A percentile compares a stretch with the other conserved stretches of the same genome.
Conservation (phyloP, 169 alveolate genomes). For the Perkinsus chesapeaki region DNA sequence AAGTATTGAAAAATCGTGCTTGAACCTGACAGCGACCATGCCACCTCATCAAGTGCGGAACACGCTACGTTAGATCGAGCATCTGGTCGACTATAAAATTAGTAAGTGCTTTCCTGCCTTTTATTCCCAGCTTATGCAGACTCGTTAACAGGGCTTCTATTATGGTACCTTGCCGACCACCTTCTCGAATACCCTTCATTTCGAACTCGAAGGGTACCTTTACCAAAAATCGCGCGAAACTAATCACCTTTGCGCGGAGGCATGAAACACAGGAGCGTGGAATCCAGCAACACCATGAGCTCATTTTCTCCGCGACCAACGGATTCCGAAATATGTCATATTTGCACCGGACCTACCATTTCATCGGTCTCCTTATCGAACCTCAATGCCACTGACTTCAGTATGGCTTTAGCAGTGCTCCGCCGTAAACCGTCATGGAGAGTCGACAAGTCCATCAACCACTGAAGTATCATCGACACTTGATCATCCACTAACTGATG, state of each 20-base stretch:
- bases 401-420: neutral
- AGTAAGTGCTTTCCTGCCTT: neutral
- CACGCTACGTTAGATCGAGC: neutral
- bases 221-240: too few relatives aligned
- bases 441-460: neutral
- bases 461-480: neutral
- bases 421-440: neutral
- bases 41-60: too few relatives aligned
- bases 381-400: neutral
- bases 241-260: too few relatives aligned
- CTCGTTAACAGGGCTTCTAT: neutral
- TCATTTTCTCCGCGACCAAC: too few relatives aligned
- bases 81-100: neutral
- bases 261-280: too few relatives aligned
- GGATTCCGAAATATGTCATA: too few relatives aligned
- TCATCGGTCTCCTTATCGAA: neutral
- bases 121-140: neutral
- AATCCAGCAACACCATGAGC: too few relatives aligned
- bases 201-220: too few relatives aligned
- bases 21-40: too few relatives aligned
- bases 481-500: neutral
- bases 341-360: too few relatives aligned
- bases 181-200: too few relatives aligned
- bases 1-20: neutral
- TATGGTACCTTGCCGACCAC: too few relatives aligned